Conservation (phyloP, 768 basidiomycete genomes). For the Termitomyces sp. region DNA sequence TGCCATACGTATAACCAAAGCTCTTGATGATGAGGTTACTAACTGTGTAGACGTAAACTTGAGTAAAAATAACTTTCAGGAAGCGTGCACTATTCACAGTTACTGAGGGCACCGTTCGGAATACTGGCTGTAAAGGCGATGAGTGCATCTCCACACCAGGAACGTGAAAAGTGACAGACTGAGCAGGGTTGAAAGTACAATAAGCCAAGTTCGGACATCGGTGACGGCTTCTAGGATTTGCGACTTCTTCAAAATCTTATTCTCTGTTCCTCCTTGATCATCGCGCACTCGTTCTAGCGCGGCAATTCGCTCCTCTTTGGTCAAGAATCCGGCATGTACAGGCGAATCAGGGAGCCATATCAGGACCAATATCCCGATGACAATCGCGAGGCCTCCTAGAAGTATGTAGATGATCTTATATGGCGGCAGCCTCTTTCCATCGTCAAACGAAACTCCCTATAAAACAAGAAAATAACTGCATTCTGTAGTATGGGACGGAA, state of each 20-base stretch:
- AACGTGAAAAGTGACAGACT: conserved; percentile 32
- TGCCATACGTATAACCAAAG: conserved; percentile 57
- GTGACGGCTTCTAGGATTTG: conserved; percentile 52
- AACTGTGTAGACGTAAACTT: conserved; percentile 26
- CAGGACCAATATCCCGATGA: conserved; percentile 51
- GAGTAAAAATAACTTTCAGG: neutral
- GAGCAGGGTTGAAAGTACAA: conserved; percentile 52
- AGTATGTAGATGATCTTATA: conserved; percentile 62
- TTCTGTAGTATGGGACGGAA: neutral
- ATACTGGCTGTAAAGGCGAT: conserved; percentile 44
- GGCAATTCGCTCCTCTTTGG: conserved; percentile 54
- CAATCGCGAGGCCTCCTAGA: conserved; percentile 54
- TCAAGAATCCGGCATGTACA: conserved; percentile 51
- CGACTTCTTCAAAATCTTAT: conserved; percentile 53
- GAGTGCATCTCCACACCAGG: neutral
- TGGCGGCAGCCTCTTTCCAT: conserved; percentile 41
- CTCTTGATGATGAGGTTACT: conserved; percentile 58
- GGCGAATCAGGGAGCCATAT: conserved; percentile 65
- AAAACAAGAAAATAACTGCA: neutral
- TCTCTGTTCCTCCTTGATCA: conserved; percentile 59
- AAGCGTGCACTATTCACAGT: conserved; percentile 38
- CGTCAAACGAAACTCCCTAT: conserved; percentile 53
- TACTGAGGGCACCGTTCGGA: conserved; percentile 59
- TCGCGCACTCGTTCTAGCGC: conserved; percentile 63
- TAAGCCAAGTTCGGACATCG: conserved; percentile 58